Evolutionary conservation across 257 asterid genomes (phyloP), one percentile per base, ranked within the genome.

Genomic region (Parsonsia alboflavescens): DNA sequence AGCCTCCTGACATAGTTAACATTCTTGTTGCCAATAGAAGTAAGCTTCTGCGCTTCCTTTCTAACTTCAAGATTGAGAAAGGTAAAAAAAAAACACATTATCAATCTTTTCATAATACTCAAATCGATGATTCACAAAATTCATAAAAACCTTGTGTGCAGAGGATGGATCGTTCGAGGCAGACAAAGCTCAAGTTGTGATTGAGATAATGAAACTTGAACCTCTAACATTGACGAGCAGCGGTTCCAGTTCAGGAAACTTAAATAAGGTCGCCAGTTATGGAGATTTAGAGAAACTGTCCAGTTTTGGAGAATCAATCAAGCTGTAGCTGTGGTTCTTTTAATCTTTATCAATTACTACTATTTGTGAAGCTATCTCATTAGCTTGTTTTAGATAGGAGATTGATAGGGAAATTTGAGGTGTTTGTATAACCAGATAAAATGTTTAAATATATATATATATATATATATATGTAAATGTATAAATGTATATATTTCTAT

Each of bases 91-190:
- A n/a, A n/a, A n/a, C n/a, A n/a, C 33, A 5, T 24, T n/a, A 28
- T 17, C 58, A 46, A 41, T 19, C 10, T 24, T 33, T 33, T 33
- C 39, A 3, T 33, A 33, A 1, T 33, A 33, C 39, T 33, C 56
- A 36, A 28, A n/a, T 58, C 26, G 0, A 11, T 33, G 53, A 16
- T 10, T 24, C 4, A 41, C 39, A 33, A 33, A 73, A 13, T 24
- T 8, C 15, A 24, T 12, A 7, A n/a, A 11, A 33, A 12, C 16
- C 16, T 12, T 13, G 19, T 80, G 70, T 58, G 87, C 91, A 93
- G 97, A 89, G 84, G 98, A 90, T 81, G 97, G 92, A 79, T 75
- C 78, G 61, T 93, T 93, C 49, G 94, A 85, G 76, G 88, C 96
- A 2, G 98, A 91, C 85, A 93, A 91, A 85, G 95, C 90, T 64